A percentile compares a stretch with the other conserved stretches of the same genome.
Evolutionary conservation across 2,329 filamentous ascomycete species (phyloP).

Genomic region (Nigrograna mackinnonii): DNA sequence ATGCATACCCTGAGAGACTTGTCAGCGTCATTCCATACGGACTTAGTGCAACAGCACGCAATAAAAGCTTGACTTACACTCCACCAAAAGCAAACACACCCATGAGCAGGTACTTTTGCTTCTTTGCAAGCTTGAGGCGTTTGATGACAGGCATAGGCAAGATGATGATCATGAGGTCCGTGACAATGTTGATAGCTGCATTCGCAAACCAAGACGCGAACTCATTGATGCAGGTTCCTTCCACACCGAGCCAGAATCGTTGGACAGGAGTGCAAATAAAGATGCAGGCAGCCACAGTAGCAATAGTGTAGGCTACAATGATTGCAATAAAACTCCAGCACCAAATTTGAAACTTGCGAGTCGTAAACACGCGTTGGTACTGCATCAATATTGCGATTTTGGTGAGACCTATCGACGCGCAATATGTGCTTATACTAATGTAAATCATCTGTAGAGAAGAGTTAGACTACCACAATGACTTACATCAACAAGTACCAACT

Average conservation of each 20-base stretch:
- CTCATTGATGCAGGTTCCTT: conserved; percentile 11
- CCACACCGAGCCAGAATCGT: conserved; percentile 27
- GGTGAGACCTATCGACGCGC: conserved; percentile 20
- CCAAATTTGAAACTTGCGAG: conserved; percentile 21
- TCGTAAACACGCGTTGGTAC: conserved; percentile 37
- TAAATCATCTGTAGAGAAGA: conserved; percentile 6
- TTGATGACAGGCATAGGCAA: conserved; percentile 36
- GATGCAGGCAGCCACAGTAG: conserved; percentile 28
- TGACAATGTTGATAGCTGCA: conserved; percentile 34
- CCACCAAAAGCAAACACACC: conserved; percentile 36
- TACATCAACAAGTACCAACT: not conserved
- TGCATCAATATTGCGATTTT: conserved; percentile 40
- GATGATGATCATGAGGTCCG: conserved; percentile 32
- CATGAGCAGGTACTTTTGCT: conserved; percentile 31
- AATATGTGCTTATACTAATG: conserved; percentile 11
- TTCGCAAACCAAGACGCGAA: conserved; percentile 27
- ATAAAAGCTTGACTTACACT: conserved; percentile 19
- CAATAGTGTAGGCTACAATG: conserved; percentile 26
- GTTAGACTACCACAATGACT: too few species aligned
- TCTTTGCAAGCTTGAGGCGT: conserved; percentile 25
- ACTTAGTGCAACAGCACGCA: not conserved
- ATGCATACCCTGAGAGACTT: conserved; percentile 30
- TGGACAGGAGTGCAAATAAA: conserved; percentile 32
- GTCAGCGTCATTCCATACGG: not conserved
- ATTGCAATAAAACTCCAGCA: conserved; percentile 26